These are phyloP conservation scores for Lichtheimia ramosa DNA, from an alignment of 371 early-diverging fungal species.

Conservation along the genomic window DNA sequence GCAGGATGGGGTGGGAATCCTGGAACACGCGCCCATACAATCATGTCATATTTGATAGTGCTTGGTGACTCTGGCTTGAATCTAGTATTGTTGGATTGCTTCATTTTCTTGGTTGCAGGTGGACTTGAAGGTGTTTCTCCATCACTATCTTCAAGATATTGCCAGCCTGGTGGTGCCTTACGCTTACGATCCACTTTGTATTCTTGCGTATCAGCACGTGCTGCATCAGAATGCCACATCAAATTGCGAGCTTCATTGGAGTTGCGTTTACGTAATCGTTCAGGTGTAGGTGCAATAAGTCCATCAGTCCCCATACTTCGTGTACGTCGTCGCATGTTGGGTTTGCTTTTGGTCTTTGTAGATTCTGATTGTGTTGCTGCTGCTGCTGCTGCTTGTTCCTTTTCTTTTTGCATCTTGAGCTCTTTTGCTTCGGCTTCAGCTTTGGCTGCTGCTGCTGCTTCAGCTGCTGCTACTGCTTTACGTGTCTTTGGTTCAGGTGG, in stretches of 20 bases:
- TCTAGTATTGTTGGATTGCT: not conserved
- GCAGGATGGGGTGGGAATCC: conserved; percentile 51
- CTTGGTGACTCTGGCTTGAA: conserved; percentile 7
- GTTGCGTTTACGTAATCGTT: conserved; percentile 13
- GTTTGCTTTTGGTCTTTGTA: not conserved
- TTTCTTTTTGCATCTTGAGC: not conserved
- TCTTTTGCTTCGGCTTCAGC: conserved; percentile 12
- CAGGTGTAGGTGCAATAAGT: conserved; percentile 18
- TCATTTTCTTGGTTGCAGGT: conserved; percentile 5
- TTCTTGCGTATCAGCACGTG: not conserved
- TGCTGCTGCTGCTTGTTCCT: not conserved
- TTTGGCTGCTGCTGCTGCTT: not conserved
- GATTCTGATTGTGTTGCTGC: not conserved
- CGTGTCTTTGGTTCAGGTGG: conserved; percentile 1
- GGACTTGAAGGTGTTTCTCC: conserved; percentile 1
- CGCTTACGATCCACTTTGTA: conserved; percentile 17
- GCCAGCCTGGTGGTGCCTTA: conserved; percentile 24
- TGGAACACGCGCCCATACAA: conserved; percentile 49
- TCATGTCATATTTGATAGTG: conserved; percentile 14
- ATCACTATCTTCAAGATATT: conserved; percentile 17
- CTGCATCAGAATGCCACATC: conserved; percentile 16
- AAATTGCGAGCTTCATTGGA: conserved; percentile 20
- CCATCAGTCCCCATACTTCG: conserved; percentile 26
- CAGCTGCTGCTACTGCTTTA: conserved; percentile 9
- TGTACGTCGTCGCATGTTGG: conserved; percentile 10